A percentile compares a stretch with the other conserved stretches of the same genome.
These are phyloP conservation scores for Penicillium olsonii DNA, from an alignment of 2,329 filamentous ascomycete genomes.

Conservation along the genomic window DNA sequence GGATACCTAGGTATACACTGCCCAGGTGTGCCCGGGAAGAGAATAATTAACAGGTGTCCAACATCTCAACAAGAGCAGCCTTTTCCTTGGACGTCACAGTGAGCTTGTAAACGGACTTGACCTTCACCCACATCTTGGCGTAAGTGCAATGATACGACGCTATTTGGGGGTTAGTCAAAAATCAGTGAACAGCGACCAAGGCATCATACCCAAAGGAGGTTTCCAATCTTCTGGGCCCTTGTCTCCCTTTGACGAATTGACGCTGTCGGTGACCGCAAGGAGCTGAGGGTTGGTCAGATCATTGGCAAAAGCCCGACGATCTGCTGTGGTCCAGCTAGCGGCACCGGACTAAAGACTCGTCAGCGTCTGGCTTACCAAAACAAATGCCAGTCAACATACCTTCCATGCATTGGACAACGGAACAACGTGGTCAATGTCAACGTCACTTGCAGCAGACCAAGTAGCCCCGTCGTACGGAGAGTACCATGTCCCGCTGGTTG, in stretches of 20 bases:
- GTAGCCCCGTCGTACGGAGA: slow-evolving; percentile 73
- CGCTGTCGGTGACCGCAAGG: slow-evolving; percentile 74
- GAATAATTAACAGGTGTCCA: slow-evolving; percentile 59
- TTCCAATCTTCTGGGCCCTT: slow-evolving; percentile 74
- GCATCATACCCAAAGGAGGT: slow-evolving; percentile 59
- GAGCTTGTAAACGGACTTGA: slow-evolving; percentile 72
- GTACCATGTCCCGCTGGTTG: slow-evolving; percentile 68
- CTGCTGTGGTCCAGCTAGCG: slow-evolving; percentile 67
- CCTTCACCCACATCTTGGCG: slow-evolving; percentile 72
- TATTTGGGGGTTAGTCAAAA: slow-evolving; percentile 17
- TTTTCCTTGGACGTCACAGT: slow-evolving; percentile 73
- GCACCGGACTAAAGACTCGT: slow-evolving; percentile 56
- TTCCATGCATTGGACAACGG: slow-evolving; percentile 80
- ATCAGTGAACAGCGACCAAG: not conserved
- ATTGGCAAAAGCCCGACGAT: slow-evolving; percentile 72
- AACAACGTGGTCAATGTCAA: slow-evolving; percentile 84
- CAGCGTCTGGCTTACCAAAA: not conserved
- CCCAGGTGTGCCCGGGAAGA: no score
- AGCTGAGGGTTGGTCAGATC: slow-evolving; percentile 75
- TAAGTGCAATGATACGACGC: slow-evolving; percentile 75
- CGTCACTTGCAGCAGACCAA: slow-evolving; percentile 67
- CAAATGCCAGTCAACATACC: slow-evolving; percentile 37
- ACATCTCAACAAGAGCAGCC: slow-evolving; percentile 64
- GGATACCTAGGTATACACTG: no score
- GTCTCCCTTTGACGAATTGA: slow-evolving; percentile 76